Conservation (phyloP, 371 early-diverging fungal species). For the Circinella umbellata region DNA sequence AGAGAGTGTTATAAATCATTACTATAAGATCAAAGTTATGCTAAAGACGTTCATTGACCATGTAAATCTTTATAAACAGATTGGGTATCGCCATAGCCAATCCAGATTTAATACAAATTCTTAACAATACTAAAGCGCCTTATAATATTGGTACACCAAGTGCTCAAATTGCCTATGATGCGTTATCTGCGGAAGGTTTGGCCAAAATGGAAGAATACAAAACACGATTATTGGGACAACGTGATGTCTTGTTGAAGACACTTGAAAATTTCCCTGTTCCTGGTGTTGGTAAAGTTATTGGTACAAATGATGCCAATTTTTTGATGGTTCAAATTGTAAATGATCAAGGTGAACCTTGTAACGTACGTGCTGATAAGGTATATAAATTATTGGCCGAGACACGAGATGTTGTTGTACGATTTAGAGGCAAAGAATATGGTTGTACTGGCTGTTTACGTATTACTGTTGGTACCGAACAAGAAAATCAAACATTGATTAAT, state of each 20-base stretch:
- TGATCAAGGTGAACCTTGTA: conserved; percentile 60
- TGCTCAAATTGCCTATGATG: conserved; percentile 76
- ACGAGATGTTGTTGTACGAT: conserved; percentile 90
- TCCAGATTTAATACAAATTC: conserved; percentile 78
- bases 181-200: conserved; percentile 77
- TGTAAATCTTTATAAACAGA: conserved; percentile 24
- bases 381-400: conserved; percentile 87
- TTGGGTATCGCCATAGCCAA: conserved; percentile 88
- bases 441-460: conserved; percentile 93
- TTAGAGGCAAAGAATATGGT: conserved; percentile 89
- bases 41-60: neutral
- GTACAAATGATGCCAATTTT: conserved; percentile 95
- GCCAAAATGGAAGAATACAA: conserved; percentile 70
- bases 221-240: conserved; percentile 62
- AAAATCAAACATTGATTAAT: conserved; percentile 66
- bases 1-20: no score
- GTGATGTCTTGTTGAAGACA: conserved; percentile 61
- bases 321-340: conserved; percentile 82
- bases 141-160: conserved; percentile 95
- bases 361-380: conserved; percentile 71
- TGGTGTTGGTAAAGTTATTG: conserved; percentile 74
- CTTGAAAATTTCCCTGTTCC: conserved; percentile 53
- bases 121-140: conserved; percentile 97
- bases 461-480: conserved; percentile 89
- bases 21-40: no score